Percentiles rank a stretch among this genome's conserved stretches.
Conservation (phyloP, 2,329 filamentous ascomycete genomes). For the Aspergillus fumigatiaffinis region DNA sequence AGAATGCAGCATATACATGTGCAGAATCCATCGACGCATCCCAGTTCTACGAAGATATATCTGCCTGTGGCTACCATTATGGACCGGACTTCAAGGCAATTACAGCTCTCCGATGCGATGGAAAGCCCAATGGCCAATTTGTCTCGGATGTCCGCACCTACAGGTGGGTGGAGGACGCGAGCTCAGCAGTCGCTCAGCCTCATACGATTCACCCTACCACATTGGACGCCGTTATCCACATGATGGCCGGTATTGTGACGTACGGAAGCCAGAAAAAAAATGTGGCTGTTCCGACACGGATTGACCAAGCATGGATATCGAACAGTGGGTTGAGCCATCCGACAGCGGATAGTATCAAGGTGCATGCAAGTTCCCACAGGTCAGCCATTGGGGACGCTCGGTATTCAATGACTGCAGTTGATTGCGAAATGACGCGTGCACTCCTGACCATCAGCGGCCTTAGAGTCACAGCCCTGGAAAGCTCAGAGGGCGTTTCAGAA, state of each 20-base stretch:
- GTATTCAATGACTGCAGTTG: neutral
- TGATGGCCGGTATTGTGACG: conserved; percentile 3
- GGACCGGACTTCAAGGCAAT: conserved; percentile 2
- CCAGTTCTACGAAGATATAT: conserved; percentile 1
- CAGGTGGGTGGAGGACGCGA: neutral
- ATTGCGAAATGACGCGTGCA: neutral
- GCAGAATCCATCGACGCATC: neutral
- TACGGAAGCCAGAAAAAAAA: neutral
- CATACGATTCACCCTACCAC: conserved; percentile 9
- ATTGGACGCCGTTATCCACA: conserved; percentile 5
- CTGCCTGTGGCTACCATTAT: conserved; percentile 1
- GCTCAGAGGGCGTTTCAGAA: neutral
- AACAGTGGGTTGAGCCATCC: conserved; percentile 1
- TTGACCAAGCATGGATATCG: conserved; percentile 3
- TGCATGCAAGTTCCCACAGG: neutral
- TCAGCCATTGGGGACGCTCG: neutral
- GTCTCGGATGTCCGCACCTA: conserved; percentile 1
- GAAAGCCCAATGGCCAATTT: neutral
- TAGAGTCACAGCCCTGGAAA: neutral
- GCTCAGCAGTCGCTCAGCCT: neutral
- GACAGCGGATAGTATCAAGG: neutral
- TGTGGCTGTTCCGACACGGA: neutral
- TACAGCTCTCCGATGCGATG: neutral
- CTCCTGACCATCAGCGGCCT: neutral
- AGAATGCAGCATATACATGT: neutral